These are phyloP conservation scores for Stylonectria norvegica DNA, from an alignment of 2,329 filamentous ascomycete species.

Conservation along the genomic window DNA sequence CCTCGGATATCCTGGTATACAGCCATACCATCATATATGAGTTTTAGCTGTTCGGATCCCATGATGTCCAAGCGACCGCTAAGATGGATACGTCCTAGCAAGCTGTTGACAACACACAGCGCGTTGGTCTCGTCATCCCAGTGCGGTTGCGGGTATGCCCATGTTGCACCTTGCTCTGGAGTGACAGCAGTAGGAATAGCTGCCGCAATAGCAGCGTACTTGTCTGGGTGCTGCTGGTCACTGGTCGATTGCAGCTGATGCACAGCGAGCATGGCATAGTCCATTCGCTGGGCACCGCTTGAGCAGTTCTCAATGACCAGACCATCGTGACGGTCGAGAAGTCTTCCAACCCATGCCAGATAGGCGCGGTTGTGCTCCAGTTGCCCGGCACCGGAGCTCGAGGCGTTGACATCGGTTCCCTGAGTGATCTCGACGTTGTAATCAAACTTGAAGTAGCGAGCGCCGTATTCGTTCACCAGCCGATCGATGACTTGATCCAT, in stretches of 20 bases:
- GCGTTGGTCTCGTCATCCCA: constrained; percentile 35
- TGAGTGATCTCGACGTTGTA: constrained; percentile 36
- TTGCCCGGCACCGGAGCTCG: constrained; percentile 23
- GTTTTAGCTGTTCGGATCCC: constrained; percentile 17
- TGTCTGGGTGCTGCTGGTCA: constrained; percentile 33
- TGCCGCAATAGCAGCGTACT: constrained; percentile 31
- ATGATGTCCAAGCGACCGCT: constrained; percentile 30
- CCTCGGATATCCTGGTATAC: constrained; percentile 27
- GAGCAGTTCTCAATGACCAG: constrained; percentile 37
- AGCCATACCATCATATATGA: constrained; percentile 30
- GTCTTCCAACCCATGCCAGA: constrained; percentile 27
- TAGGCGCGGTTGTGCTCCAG: constrained; percentile 33
- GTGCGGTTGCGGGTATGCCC: constrained; percentile 34
- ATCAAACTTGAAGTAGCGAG: constrained; percentile 36
- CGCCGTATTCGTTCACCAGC: constrained; percentile 25
- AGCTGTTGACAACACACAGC: constrained; percentile 32
- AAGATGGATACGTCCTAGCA: constrained; percentile 32
- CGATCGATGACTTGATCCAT: constrained; percentile 26
- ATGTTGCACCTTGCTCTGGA: constrained; percentile 34
- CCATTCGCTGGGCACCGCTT: constrained; percentile 34
- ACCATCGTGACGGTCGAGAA: constrained; percentile 25
- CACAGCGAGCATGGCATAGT: constrained; percentile 33
- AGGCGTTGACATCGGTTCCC: constrained; percentile 28
- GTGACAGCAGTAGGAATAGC: constrained; percentile 31
- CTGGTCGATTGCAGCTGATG: constrained; percentile 34